A percentile compares a stretch with the other conserved stretches of the same genome.
These are phyloP conservation scores for Syncephalastrum sp. DNA, from an alignment of 371 early-diverging fungal species.

Conservation along the genomic window DNA sequence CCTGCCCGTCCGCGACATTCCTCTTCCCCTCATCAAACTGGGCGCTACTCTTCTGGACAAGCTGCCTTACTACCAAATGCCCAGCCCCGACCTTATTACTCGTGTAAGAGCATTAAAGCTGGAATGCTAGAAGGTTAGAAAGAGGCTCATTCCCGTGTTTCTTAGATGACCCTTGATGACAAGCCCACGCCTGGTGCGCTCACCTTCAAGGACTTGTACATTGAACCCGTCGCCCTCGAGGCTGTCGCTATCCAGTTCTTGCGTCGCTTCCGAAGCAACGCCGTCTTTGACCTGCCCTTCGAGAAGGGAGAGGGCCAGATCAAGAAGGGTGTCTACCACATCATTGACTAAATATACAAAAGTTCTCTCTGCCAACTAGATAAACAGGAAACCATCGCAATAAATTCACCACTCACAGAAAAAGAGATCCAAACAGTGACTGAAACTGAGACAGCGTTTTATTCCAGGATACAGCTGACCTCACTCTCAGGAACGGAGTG, in stretches of 20 bases:
- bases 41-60: slow-evolving; percentile 41
- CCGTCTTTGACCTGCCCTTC: slow-evolving; percentile 61
- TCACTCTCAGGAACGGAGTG: no score
- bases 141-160: slow-evolving; percentile 18
- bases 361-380: no score
- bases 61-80: slow-evolving; percentile 49
- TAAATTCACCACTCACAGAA: no score
- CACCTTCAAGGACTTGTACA: slow-evolving; percentile 84
- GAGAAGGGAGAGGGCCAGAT: slow-evolving; percentile 58
- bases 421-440: no score
- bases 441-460: no score
- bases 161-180: slow-evolving; percentile 73
- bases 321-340: slow-evolving; percentile 64
- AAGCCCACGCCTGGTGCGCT: slow-evolving; percentile 67
- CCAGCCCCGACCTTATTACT: slow-evolving; percentile 52
- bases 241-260: slow-evolving; percentile 78
- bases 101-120: slow-evolving; percentile 31
- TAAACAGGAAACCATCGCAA: no score
- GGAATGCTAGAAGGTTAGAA: background rate
- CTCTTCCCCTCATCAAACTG: slow-evolving; percentile 65
- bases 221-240: slow-evolving; percentile 79
- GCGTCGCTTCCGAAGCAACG: slow-evolving; percentile 77
- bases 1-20: slow-evolving; percentile 63
- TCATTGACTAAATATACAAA: slow-evolving; percentile 42
- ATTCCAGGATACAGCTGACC: no score